Conservation (phyloP, 371 early-diverging fungal species). For the Gilbertella persicaria region DNA sequence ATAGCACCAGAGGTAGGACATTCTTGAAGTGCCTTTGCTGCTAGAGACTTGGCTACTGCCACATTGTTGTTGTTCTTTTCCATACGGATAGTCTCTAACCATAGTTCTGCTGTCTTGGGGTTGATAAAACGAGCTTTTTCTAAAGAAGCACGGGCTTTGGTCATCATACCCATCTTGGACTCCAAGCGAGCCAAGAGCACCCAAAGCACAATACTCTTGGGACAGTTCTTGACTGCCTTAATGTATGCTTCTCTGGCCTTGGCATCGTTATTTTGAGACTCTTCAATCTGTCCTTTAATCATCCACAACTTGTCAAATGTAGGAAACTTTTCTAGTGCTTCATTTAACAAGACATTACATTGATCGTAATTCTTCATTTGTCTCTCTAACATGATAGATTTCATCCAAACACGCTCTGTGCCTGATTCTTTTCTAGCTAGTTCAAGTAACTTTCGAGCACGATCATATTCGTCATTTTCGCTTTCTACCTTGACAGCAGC, state of each 20-base stretch:
- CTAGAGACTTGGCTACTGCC: constrained; percentile 74
- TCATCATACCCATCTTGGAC: constrained; percentile 69
- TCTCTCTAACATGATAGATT: constrained; percentile 86
- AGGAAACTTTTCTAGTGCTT: constrained; percentile 74
- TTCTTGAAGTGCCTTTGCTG: constrained; percentile 90
- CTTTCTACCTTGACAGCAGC: constrained; percentile 96
- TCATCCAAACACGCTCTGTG: constrained; percentile 92
- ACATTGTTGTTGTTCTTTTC: constrained; percentile 75
- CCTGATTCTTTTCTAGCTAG: constrained; percentile 76
- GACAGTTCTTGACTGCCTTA: constrained; percentile 77
- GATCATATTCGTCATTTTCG: constrained; percentile 79
- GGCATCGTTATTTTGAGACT: constrained; percentile 48
- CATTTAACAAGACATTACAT: constrained; percentile 72
- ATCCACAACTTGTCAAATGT: constrained; percentile 91
- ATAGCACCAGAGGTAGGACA: constrained; percentile 86
- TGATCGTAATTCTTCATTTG: constrained; percentile 67
- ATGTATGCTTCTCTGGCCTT: constrained; percentile 80
- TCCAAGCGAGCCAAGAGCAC: constrained; percentile 78
- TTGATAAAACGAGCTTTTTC: constrained; percentile 87
- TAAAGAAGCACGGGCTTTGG: constrained; percentile 82
- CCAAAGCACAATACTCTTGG: constrained; percentile 84
- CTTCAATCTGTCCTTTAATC: constrained; percentile 84
- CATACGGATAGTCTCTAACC: constrained; percentile 89
- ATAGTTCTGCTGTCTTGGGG: constrained; percentile 80
- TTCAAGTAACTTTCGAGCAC: constrained; percentile 78